These are phyloP conservation scores for Cladophialophora carrionii DNA, from an alignment of 2,329 filamentous ascomycete species.

Conservation along the genomic window DNA sequence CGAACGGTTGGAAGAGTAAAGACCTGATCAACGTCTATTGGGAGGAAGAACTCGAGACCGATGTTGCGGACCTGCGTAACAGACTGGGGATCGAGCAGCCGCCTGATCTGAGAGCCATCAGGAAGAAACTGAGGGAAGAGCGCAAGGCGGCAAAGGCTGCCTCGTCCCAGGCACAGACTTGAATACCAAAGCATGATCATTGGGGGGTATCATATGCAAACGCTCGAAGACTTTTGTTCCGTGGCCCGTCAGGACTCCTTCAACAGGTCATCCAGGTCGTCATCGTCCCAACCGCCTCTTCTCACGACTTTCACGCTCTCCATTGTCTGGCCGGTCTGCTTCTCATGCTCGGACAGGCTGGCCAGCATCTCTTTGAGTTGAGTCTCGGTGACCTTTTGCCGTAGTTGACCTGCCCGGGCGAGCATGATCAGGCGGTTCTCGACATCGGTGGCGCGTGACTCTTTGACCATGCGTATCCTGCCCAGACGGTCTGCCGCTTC, in stretches of 20 bases:
- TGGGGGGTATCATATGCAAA: slow-evolving; percentile 33
- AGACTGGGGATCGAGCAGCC: slow-evolving; percentile 85
- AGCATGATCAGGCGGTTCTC: slow-evolving; percentile 93
- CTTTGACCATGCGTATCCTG: slow-evolving; percentile 94
- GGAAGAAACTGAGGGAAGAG: slow-evolving; percentile 70
- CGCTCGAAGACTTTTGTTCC: slow-evolving; percentile 9
- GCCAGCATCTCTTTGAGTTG: slow-evolving; percentile 91
- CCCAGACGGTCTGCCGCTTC: slow-evolving; percentile 90
- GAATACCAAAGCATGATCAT: slow-evolving; percentile 8
- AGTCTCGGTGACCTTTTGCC: slow-evolving; percentile 83
- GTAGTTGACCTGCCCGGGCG: slow-evolving; percentile 82
- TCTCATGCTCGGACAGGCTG: slow-evolving; percentile 51
- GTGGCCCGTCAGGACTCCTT: slow-evolving; percentile 30
- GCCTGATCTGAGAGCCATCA: slow-evolving; percentile 78
- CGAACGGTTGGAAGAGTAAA: slow-evolving; percentile 74
- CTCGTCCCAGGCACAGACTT: not conserved
- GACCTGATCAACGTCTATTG: slow-evolving; percentile 96
- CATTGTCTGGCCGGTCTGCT: slow-evolving; percentile 60
- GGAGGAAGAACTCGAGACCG: slow-evolving; percentile 88
- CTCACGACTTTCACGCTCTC: slow-evolving; percentile 85
- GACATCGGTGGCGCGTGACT: slow-evolving; percentile 82
- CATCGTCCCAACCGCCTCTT: slow-evolving; percentile 83
- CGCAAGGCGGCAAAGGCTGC: slow-evolving; percentile 63
- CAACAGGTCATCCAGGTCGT: slow-evolving; percentile 55
- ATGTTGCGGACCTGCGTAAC: slow-evolving; percentile 73